Percentiles rank a stretch among this genome's conserved stretches.
These are phyloP conservation scores for Candida loeiensis DNA, from an alignment of 805 yeast species.

Conservation along the genomic window DNA sequence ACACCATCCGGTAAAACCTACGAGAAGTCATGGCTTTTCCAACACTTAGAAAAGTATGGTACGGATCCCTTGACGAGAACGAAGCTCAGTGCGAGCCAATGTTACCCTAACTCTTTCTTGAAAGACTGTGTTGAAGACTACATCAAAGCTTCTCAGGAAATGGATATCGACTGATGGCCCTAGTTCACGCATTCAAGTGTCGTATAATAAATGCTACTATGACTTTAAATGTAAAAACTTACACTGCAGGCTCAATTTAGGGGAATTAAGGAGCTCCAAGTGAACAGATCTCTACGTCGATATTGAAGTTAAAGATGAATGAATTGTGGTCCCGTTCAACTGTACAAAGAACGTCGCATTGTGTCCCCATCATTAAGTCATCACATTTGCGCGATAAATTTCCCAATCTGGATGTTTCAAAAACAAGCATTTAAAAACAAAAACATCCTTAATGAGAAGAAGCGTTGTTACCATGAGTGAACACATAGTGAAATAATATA, in stretches of 20 bases:
- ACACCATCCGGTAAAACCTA: slow-evolving; percentile 42
- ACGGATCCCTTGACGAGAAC: slow-evolving; percentile 40
- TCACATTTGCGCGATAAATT: neutral
- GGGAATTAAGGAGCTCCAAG: too few relatives aligned
- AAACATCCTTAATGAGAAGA: slow-evolving; percentile 3
- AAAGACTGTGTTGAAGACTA: slow-evolving; percentile 14
- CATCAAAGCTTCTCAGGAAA: neutral
- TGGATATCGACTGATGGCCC: neutral
- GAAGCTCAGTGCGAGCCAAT: slow-evolving; percentile 9
- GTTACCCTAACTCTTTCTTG: slow-evolving; percentile 12
- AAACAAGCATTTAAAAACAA: slow-evolving; percentile 13
- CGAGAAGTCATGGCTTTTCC: slow-evolving; percentile 35
- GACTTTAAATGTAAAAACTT: too few relatives aligned
- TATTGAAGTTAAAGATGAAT: too few relatives aligned
- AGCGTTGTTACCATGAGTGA: neutral
- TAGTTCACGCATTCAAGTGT: too few relatives aligned
- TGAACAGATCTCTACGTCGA: too few relatives aligned
- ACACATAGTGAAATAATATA: slow-evolving; percentile 2
- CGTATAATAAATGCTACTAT: too few relatives aligned
- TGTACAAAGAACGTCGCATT: too few relatives aligned
- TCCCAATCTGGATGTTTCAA: slow-evolving; percentile 19
- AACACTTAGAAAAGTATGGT: slow-evolving; percentile 30
- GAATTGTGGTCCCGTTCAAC: too few relatives aligned
- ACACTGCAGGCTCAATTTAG: too few relatives aligned
- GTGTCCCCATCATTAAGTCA: too few relatives aligned